A percentile compares a stretch with the other conserved stretches of the same genome.
phyloP scores from a whole-genome alignment of 768 basidiomycete genomes.

The Pholiota molesta region DNA sequence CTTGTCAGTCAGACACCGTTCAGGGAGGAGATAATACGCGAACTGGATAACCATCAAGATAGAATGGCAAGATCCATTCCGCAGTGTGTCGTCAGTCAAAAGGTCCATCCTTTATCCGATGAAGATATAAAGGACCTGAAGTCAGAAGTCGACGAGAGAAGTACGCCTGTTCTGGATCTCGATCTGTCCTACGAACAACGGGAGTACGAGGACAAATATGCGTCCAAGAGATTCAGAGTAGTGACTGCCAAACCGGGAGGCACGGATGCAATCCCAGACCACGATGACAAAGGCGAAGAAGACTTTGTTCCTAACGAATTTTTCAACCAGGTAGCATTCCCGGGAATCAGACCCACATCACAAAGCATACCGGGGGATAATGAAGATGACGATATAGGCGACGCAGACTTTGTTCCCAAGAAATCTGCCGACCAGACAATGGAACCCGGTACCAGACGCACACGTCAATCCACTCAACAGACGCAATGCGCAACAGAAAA shows the following conservation, averaged over 20 bases:
- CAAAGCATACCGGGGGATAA: too few species aligned
- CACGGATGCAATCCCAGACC: neutral
- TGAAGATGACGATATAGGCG: too few species aligned
- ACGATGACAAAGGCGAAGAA: neutral
- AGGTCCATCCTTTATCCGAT: neutral
- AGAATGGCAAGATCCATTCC: neutral
- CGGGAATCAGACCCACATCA: too few species aligned
- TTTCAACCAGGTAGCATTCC: neutral
- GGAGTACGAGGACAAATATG: neutral
- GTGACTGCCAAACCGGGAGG: neutral
- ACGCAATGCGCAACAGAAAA: too few species aligned
- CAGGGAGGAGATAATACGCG: neutral
- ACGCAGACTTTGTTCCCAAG: too few species aligned
- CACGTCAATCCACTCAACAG: too few species aligned
- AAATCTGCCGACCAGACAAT: too few species aligned
- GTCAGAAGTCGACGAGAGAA: neutral
- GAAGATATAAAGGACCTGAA: neutral
- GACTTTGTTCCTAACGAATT: neutral
- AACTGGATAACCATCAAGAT: neutral
- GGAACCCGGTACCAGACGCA: too few species aligned
- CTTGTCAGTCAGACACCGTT: neutral
- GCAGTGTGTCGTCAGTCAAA: neutral
- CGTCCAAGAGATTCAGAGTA: neutral
- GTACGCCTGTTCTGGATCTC: neutral
- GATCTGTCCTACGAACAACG: neutral